Percentiles rank a stretch among this genome's conserved stretches.
phyloP scores from a whole-genome alignment of 495 filamentous ascomycete genomes.

The Lophiostoma macrostomum region DNA sequence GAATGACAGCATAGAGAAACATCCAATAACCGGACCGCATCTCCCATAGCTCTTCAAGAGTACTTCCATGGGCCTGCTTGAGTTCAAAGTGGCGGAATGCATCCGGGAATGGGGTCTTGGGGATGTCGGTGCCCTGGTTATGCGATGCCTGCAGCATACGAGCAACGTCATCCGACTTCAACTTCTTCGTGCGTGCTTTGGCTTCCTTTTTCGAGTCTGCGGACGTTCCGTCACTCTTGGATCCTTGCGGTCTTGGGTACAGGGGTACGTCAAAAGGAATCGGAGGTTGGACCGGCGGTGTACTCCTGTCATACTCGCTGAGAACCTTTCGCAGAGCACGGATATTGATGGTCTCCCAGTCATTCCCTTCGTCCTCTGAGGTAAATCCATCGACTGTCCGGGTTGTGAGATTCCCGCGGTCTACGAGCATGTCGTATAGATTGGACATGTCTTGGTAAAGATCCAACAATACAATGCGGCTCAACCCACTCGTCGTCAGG shows the following conservation, averaged over 20 bases:
- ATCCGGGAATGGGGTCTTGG: slow-evolving; percentile 65
- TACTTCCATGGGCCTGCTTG: slow-evolving; percentile 68
- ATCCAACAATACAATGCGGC: slow-evolving; percentile 74
- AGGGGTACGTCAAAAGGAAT: slow-evolving; percentile 88
- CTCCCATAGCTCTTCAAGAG: slow-evolving; percentile 68
- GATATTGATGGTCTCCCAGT: slow-evolving; percentile 46
- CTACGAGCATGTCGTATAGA: slow-evolving; percentile 85
- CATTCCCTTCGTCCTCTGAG: slow-evolving; percentile 53
- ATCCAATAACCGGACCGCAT: slow-evolving; percentile 87
- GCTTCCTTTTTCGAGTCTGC: slow-evolving; percentile 67
- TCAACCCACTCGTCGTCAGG: slow-evolving; percentile 80
- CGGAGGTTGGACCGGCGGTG: slow-evolving; percentile 83
- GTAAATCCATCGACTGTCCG: slow-evolving; percentile 39
- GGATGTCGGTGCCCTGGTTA: slow-evolving; percentile 68
- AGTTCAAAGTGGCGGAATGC: slow-evolving; percentile 81
- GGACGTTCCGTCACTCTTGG: slow-evolving; percentile 58
- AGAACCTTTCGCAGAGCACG: slow-evolving; percentile 68
- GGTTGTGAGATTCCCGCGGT: slow-evolving; percentile 62
- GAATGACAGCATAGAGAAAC: slow-evolving; percentile 87
- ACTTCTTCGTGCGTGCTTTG: slow-evolving; percentile 60
- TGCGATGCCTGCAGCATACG: slow-evolving; percentile 70
- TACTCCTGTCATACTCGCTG: slow-evolving; percentile 80
- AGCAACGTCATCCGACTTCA: slow-evolving; percentile 75
- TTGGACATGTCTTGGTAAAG: slow-evolving; percentile 82
- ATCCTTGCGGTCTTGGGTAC: slow-evolving; percentile 63